Percentiles rank a stretch among this genome's conserved stretches.
Evolutionary conservation across 495 filamentous ascomycete genomes (phyloP).

Genomic region (Aspergillus steynii): DNA sequence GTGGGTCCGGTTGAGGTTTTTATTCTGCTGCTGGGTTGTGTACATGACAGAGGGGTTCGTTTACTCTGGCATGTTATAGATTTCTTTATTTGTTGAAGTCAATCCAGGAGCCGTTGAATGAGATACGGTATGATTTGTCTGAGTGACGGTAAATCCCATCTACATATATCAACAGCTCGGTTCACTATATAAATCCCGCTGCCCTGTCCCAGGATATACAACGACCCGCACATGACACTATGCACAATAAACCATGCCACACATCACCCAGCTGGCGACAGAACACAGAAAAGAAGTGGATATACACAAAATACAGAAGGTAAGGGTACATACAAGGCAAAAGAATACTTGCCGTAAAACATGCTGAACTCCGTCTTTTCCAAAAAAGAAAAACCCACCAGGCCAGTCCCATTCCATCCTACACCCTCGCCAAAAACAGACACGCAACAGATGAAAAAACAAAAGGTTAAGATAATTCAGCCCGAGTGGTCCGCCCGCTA

Average conservation of each 20-base stretch:
- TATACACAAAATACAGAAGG: constrained; percentile 13
- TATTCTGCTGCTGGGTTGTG: neutral
- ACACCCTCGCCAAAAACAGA: constrained; percentile 3
- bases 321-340: constrained; percentile 4
- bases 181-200: too few species aligned
- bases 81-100: neutral
- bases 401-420: neutral
- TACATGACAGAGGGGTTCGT: neutral
- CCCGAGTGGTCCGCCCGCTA: neutral
- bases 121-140: too few species aligned
- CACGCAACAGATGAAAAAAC: neutral
- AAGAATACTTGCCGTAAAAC: neutral
- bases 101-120: neutral
- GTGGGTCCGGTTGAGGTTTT: neutral
- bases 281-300: constrained; percentile 8
- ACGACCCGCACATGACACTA: too few species aligned
- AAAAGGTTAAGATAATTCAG: neutral
- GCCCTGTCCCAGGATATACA: too few species aligned
- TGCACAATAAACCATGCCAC: neutral
- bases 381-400: constrained; percentile 2
- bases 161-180: too few species aligned
- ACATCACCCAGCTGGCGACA: neutral
- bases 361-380: constrained; percentile 8
- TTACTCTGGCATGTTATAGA: neutral
- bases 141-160: too few species aligned